These are phyloP conservation scores for Cladochytrium replicatum DNA, from an alignment of 192 early-diverging fungal genomes.

Conservation along the genomic window DNA sequence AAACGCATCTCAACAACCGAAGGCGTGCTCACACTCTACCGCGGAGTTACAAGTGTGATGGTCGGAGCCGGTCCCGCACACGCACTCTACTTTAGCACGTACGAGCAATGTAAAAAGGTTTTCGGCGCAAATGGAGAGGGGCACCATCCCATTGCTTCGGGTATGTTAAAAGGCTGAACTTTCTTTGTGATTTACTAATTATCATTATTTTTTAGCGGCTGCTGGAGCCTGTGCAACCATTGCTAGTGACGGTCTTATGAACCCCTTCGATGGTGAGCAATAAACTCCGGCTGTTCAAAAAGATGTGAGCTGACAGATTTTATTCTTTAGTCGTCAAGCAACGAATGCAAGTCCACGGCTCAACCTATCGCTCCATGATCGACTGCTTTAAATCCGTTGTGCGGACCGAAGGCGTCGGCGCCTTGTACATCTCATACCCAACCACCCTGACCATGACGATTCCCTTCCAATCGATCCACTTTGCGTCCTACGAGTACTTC, in stretches of 20 bases:
- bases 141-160: slow-evolving; percentile 49
- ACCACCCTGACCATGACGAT: slow-evolving; percentile 90
- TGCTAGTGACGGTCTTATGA: slow-evolving; percentile 83
- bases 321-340: slow-evolving; percentile 70
- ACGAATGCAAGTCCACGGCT: slow-evolving; percentile 80
- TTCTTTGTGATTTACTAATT: neutral
- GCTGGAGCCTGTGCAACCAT: slow-evolving; percentile 86
- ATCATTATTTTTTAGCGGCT: slow-evolving; percentile 31
- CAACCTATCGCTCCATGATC: slow-evolving; percentile 55
- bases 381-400: slow-evolving; percentile 64
- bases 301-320: neutral
- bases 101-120: slow-evolving; percentile 79
- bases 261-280: slow-evolving; percentile 82
- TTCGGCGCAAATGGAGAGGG: slow-evolving; percentile 49
- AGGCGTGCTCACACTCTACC: slow-evolving; percentile 74
- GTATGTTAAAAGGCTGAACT: slow-evolving; percentile 27
- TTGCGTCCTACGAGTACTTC: slow-evolving; percentile 83
- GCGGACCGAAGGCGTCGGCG: slow-evolving; percentile 62
- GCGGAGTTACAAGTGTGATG: slow-evolving; percentile 89
- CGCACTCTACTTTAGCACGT: slow-evolving; percentile 89
- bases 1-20: slow-evolving; percentile 63
- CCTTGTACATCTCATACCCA: slow-evolving; percentile 91
- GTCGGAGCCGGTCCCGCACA: slow-evolving; percentile 92
- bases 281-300: neutral
- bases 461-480: slow-evolving; percentile 91